phyloP scores from a whole-genome alignment of 208 protist genomes.

The Trypanosoma cruzi region DNA sequence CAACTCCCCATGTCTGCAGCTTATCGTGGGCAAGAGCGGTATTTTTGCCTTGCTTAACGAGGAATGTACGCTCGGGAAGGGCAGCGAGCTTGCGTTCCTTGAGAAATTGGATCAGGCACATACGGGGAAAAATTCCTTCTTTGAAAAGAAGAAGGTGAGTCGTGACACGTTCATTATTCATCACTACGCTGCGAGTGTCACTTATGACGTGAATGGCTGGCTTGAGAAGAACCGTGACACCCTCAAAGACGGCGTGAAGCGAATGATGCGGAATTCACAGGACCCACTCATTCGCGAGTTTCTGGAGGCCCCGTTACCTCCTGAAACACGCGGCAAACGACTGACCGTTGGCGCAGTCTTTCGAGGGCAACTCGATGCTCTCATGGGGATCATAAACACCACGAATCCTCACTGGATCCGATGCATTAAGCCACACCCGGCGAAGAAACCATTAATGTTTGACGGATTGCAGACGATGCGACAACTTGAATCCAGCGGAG shows the following conservation, averaged over 20 bases:
- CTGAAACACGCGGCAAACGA: constrained; percentile 17
- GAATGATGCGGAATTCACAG: constrained; percentile 24
- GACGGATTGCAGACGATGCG: constrained; percentile 34
- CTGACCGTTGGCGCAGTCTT: constrained; percentile 43
- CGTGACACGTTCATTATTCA: constrained; percentile 42
- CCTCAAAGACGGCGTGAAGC: constrained; percentile 34
- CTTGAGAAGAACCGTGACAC: constrained; percentile 63
- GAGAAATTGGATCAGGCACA: constrained; percentile 51
- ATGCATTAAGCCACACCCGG: constrained; percentile 50
- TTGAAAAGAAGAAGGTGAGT: constrained; percentile 34
- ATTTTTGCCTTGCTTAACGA: constrained; percentile 88
- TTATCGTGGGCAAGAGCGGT: constrained; percentile 80
- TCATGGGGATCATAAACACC: constrained; percentile 43
- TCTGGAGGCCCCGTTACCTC: constrained; percentile 25
- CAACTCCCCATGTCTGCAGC: constrained; percentile 73
- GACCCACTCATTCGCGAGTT: constrained; percentile 29
- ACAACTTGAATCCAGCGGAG: constrained; percentile 44
- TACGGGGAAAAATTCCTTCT: constrained; percentile 30
- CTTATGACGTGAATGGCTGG: constrained; percentile 45
- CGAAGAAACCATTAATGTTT: constrained; percentile 43
- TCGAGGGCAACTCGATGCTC: constrained; percentile 27
- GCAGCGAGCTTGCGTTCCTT: constrained; percentile 52
- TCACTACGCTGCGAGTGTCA: constrained; percentile 66
- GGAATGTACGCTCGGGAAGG: constrained; percentile 69
- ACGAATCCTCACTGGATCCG: constrained; percentile 60